phyloP scores from a whole-genome alignment of 2,329 filamentous ascomycete genomes.

The Diaporthe citrichinensis region DNA sequence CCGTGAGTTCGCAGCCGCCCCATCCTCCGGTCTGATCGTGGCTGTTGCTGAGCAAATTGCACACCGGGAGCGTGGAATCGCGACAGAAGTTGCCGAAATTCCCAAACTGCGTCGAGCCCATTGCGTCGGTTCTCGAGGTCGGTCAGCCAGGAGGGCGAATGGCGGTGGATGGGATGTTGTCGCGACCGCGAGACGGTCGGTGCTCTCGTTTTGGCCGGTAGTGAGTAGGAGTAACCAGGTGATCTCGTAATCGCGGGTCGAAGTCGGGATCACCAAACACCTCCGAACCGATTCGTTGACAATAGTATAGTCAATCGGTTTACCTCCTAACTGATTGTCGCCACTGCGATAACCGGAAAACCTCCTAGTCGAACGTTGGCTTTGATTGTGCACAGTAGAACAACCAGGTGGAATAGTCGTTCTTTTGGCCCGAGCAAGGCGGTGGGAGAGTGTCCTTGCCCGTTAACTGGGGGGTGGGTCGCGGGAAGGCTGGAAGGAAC shows the following conservation, averaged over 20 bases:
- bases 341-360: background rate
- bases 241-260: conserved; percentile 1
- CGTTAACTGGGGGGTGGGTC: conserved; percentile 29
- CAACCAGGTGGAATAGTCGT: background rate
- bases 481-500: conserved; percentile 25
- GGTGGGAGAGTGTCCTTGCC: conserved; percentile 27
- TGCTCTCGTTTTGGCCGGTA: background rate
- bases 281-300: background rate
- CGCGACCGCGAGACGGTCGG: background rate
- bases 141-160: background rate
- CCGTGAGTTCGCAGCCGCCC: conserved; percentile 81
- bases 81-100: conserved; percentile 82
- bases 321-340: conserved; percentile 5
- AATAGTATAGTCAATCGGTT: conserved; percentile 9
- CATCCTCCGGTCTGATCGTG: conserved; percentile 72
- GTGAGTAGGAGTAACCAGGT: background rate
- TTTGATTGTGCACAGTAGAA: conserved; percentile 3
- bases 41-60: conserved; percentile 79
- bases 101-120: conserved; percentile 74
- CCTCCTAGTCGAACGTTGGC: background rate
- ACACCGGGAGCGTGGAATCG: conserved; percentile 86
- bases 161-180: conserved; percentile 25
- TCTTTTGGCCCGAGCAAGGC: conserved; percentile 25
- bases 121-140: background rate
- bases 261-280: background rate